phyloP scores from a whole-genome alignment of 768 basidiomycete species.

The Sarcodon sp. region DNA sequence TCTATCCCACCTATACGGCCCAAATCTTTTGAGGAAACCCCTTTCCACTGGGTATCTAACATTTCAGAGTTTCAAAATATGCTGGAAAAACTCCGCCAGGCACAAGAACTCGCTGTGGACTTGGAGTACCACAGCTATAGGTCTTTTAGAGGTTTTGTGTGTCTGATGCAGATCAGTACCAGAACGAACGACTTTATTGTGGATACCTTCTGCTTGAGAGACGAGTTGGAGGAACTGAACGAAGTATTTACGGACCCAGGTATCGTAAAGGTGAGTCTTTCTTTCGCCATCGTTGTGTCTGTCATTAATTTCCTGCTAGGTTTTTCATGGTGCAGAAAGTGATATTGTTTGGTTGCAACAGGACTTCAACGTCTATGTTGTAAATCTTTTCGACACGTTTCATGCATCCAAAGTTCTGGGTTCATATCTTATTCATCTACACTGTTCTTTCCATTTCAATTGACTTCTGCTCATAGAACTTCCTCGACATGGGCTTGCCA shows the following conservation, averaged over 20 bases:
- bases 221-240: conserved; percentile 62
- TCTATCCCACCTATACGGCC: conserved; percentile 37
- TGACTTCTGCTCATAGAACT: conserved; percentile 38
- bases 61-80: conserved; percentile 41
- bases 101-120: conserved; percentile 83
- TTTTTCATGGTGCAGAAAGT: conserved; percentile 89
- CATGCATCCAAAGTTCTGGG: conserved; percentile 85
- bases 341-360: conserved; percentile 96
- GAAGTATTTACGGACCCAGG: conserved; percentile 77
- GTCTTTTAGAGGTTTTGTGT: conserved; percentile 77
- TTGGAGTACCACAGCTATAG: conserved; percentile 89
- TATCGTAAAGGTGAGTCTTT: conserved; percentile 62
- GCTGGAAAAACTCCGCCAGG: conserved; percentile 50
- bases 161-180: conserved; percentile 87
- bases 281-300: neutral
- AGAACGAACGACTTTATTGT: conserved; percentile 78
- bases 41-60: conserved; percentile 63
- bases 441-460: neutral
- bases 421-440: conserved; percentile 13
- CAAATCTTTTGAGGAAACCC: conserved; percentile 46
- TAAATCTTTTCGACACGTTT: conserved; percentile 95
- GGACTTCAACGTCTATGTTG: conserved; percentile 87
- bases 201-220: conserved; percentile 65
- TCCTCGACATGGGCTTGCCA: conserved; percentile 72
- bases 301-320: conserved; percentile 27